A percentile compares a stretch with the other conserved stretches of the same genome.
phyloP scores from a whole-genome alignment of 2,329 filamentous ascomycete species.

The Xylariaceae sp. region DNA sequence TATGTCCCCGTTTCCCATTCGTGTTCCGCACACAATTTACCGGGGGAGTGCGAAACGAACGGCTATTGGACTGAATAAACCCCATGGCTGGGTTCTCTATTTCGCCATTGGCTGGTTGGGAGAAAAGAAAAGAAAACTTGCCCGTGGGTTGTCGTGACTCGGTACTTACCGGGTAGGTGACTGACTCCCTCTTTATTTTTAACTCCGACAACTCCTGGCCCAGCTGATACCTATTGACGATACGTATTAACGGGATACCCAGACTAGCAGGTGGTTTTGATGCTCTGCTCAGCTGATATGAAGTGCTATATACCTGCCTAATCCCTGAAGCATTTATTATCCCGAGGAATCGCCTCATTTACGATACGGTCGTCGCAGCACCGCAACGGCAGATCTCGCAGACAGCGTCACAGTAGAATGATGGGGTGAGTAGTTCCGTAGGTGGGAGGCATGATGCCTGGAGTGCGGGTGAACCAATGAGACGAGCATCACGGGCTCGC shows the following conservation, averaged over 20 bases:
- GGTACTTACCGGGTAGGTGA: no score
- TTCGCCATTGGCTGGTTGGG: not conserved
- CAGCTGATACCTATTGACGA: no score
- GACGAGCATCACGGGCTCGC: no score
- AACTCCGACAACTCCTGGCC: no score
- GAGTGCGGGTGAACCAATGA: no score
- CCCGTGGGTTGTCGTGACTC: no score
- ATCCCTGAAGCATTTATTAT: not conserved
- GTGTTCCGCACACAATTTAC: not conserved
- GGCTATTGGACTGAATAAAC: not conserved
- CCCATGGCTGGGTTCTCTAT: not conserved
- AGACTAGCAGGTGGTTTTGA: no score
- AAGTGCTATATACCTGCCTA: not conserved
- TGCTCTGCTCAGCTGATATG: not conserved
- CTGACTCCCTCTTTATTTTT: no score
- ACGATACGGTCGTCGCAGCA: not conserved
- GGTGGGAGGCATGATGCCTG: no score
- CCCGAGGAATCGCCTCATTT: not conserved
- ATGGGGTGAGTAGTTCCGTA: no score
- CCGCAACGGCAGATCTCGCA: not conserved
- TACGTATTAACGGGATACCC: no score
- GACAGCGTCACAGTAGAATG: not conserved
- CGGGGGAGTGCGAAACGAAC: not conserved
- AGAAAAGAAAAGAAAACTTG: not conserved
- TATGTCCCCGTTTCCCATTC: not conserved